A percentile compares a stretch with the other conserved stretches of the same genome.
These are phyloP conservation scores for Eucalyptus tenuipes DNA, from an alignment of 345 rosid species.

Conservation along the genomic window DNA sequence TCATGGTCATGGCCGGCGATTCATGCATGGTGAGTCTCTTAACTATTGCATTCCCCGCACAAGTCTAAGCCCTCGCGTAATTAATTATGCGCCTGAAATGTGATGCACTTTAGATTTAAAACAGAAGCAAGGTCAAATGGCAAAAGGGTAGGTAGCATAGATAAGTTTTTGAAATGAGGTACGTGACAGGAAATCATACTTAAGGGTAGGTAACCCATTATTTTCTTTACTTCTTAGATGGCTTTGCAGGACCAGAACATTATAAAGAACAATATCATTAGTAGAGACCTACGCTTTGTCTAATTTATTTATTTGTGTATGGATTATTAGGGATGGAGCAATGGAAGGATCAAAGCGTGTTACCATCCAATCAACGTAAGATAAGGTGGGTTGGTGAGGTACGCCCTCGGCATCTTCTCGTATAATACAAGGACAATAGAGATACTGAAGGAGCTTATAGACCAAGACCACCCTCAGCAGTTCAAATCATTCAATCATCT, in stretches of 20 bases:
- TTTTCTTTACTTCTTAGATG: not conserved
- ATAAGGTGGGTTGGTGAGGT: not conserved
- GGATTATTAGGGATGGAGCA: conserved; percentile 18
- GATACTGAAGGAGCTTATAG: conserved; percentile 4
- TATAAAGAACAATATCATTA: too few species aligned
- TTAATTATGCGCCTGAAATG: not conserved
- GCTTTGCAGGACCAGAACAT: not conserved
- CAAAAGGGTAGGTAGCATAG: not conserved
- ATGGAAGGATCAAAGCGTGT: not conserved
- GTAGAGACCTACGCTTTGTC: not conserved
- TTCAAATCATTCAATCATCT: conserved; percentile 11
- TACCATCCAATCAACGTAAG: conserved; percentile 1
- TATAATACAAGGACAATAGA: not conserved
- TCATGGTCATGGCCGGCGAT: conserved; percentile 12
- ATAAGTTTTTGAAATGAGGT: not conserved
- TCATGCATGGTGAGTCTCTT: not conserved
- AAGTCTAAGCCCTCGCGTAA: not conserved
- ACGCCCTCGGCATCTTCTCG: conserved; percentile 4
- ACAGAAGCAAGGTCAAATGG: not conserved
- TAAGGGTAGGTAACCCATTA: not conserved
- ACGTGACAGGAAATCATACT: not conserved
- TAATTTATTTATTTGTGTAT: not conserved
- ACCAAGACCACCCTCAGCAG: not conserved
- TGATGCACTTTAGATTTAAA: not conserved
- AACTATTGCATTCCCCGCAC: not conserved